Evolutionary conservation across 2,329 filamentous ascomycete genomes (phyloP), one percentile per base, ranked within the genome.

Genomic region (Diaporthe citrichinensis): DNA sequence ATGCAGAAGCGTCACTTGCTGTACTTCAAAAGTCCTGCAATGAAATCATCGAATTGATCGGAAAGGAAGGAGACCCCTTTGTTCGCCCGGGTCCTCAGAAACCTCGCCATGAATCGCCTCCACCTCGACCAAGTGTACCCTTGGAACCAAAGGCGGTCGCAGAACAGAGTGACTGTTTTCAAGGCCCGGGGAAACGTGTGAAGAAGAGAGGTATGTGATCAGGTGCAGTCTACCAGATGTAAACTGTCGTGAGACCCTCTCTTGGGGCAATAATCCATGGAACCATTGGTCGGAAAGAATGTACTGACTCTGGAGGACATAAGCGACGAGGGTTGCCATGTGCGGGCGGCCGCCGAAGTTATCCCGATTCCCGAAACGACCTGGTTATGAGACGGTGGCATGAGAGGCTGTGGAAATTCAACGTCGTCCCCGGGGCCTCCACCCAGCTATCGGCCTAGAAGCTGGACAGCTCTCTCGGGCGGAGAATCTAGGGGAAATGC

Each of bases 191-290:
- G 12, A 34, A 31, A 44, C 44, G 44, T 10, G 23, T 23, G 31
- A 67, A 34, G 25, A 2, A n/a, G 12, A 67, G 2, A 9, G 20
- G 10, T 36, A 25, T 23, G 34, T 67, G 20, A 36, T 31, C 44
- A 8, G 14, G 41, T 10, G 3, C 9, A n/a, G 31, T 51, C 6
- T 36, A 20, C 44, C 20, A 34, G 20, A 10, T 8, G 23, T n/a
- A 4, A 4, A 3, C 7, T n/a, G 6, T 49, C 17, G 10, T n/a
- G 61, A 25, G 28, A 10, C 28, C 31, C 10, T 23, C n/a, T 28
- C 23, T 17, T 12, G 20, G 17, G 12, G 10, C 2, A 17, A 1
- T 0, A 12, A 6, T 31, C 0, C 12, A 34, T n/a, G 41, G 14
- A 31, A 14, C 0, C 5, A n/a, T n/a, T 10, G 10, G 5, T 39